Conservation (phyloP, 2,329 filamentous ascomycete genomes). For the Dothistroma pini region DNA sequence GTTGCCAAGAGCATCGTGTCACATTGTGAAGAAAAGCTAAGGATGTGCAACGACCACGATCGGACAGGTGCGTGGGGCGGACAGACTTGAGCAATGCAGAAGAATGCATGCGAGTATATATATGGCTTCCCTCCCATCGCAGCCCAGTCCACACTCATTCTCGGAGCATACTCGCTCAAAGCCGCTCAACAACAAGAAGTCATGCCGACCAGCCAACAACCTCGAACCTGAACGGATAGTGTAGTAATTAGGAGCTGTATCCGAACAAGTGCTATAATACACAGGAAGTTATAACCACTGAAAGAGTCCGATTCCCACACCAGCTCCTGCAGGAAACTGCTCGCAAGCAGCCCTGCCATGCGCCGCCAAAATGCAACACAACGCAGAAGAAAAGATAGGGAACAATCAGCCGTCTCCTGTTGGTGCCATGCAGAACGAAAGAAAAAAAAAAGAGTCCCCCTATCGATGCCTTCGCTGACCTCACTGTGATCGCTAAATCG, state of each 20-base stretch:
- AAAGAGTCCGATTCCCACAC: neutral
- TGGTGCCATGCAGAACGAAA: neutral
- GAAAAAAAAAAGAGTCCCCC: neutral
- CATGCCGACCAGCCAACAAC: neutral
- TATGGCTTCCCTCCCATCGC: neutral
- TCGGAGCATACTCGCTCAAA: neutral
- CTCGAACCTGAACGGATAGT: neutral
- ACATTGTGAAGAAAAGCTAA: neutral
- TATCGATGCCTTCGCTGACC: conserved; percentile 1
- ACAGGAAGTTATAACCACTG: neutral
- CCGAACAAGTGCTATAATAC: neutral
- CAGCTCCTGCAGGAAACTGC: neutral
- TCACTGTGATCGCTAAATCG: neutral
- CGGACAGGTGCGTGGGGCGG: no score
- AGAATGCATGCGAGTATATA: neutral
- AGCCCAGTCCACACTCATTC: neutral
- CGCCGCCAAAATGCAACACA: neutral
- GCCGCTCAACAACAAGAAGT: neutral
- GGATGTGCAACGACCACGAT: no score
- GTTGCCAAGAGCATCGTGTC: neutral
- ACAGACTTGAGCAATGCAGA: neutral
- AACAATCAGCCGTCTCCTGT: neutral
- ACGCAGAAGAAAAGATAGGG: neutral
- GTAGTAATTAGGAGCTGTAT: neutral
- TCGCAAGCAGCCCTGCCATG: neutral